These are phyloP conservation scores for Phytophthora lateralis DNA, from an alignment of 352 stramenopile species.

Conservation along the genomic window DNA sequence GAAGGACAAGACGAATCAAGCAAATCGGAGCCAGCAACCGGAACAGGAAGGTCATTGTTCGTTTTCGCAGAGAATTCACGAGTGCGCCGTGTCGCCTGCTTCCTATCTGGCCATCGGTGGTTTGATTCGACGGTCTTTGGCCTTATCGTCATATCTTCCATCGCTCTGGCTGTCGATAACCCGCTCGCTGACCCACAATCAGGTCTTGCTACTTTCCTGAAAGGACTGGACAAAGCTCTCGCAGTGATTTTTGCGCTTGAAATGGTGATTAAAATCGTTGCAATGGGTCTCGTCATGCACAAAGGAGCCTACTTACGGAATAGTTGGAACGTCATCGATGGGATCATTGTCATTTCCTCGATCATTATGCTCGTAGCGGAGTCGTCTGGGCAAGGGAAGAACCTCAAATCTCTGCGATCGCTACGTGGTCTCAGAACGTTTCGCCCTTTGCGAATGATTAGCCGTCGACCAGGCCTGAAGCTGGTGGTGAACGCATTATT, in stretches of 20 bases:
- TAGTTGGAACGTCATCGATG: constrained; percentile 92
- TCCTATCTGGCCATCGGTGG: constrained; percentile 59
- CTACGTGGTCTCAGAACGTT: constrained; percentile 88
- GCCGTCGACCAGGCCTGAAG: constrained; percentile 80
- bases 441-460: constrained; percentile 92
- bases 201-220: constrained; percentile 44
- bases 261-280: constrained; percentile 91
- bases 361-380: constrained; percentile 70
- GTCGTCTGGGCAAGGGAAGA: constrained; percentile 40
- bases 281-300: constrained; percentile 74
- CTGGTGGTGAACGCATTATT: constrained; percentile 93
- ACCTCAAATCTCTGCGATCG: constrained; percentile 81
- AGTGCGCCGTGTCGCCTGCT: constrained; percentile 43
- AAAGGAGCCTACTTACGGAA: constrained; percentile 81
- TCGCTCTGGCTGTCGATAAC: constrained; percentile 89
- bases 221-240: constrained; percentile 74
- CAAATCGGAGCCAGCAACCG: not conserved
- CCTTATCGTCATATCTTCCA: constrained; percentile 84
- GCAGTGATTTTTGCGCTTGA: constrained; percentile 86
- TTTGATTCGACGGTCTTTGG: constrained; percentile 87
- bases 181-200: constrained; percentile 71
- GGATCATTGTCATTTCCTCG: constrained; percentile 86
- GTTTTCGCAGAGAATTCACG: constrained; percentile 54
- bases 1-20: constrained; percentile 9
- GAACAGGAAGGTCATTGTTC: constrained; percentile 43